phyloP scores from a whole-genome alignment of 2,329 filamentous ascomycete species.

The Xylariaceae sp. region DNA sequence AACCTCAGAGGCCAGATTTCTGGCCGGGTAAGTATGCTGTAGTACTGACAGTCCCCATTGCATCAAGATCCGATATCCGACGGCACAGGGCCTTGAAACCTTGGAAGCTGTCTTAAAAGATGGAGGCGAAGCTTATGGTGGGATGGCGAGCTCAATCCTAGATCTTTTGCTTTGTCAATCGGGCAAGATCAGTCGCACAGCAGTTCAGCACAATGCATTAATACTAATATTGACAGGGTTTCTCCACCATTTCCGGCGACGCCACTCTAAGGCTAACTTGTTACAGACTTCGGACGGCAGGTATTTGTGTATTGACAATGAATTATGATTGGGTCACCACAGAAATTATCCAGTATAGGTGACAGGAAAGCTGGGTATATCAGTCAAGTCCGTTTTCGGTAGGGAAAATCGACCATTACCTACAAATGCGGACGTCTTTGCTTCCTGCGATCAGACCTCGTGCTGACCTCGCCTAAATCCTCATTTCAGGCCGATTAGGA shows the following conservation, averaged over 20 bases:
- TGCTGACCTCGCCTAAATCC: conserved; percentile 21
- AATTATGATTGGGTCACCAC: too few species aligned
- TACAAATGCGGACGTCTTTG: too few species aligned
- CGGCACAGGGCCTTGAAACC: conserved; percentile 10
- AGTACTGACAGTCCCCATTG: conserved; percentile 24
- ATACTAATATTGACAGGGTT: neutral
- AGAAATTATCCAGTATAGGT: too few species aligned
- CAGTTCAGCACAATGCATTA: neutral
- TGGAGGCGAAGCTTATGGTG: conserved; percentile 8
- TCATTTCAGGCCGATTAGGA: conserved; percentile 23
- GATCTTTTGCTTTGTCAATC: neutral
- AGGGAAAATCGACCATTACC: too few species aligned
- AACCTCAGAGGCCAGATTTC: conserved; percentile 33
- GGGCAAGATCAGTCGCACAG: neutral
- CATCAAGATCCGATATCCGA: conserved; percentile 26
- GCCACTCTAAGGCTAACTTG: neutral
- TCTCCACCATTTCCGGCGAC: neutral
- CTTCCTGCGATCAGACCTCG: conserved; percentile 23
- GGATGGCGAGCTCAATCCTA: neutral
- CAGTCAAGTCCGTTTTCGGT: too few species aligned
- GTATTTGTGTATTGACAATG: neutral
- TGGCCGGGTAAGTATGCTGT: conserved; percentile 7
- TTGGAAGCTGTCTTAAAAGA: neutral
- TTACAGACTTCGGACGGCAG: neutral
- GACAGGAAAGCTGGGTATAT: too few species aligned